phyloP scores from a whole-genome alignment of 208 protist species.

The Crithidia brevicula region DNA sequence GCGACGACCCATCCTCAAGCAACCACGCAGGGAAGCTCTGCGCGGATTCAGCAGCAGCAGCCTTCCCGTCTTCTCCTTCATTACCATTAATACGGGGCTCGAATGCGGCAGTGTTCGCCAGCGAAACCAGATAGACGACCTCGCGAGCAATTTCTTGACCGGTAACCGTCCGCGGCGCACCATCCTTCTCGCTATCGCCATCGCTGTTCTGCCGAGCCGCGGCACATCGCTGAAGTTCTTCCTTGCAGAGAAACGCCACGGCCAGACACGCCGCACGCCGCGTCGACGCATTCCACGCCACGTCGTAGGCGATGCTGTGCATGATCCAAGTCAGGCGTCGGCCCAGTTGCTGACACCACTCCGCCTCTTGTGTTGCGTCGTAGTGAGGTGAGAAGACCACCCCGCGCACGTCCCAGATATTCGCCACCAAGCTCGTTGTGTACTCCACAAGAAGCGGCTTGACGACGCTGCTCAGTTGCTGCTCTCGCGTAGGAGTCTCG shows the following conservation, averaged over 20 bases:
- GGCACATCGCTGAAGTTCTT: slow-evolving; percentile 23
- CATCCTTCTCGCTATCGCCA: too few relatives aligned
- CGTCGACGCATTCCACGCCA: not conserved
- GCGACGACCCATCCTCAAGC: not conserved
- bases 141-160: not conserved
- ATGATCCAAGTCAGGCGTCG: slow-evolving; percentile 16
- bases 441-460: slow-evolving; percentile 11
- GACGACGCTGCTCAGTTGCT: not conserved
- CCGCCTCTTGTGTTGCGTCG: slow-evolving; percentile 1
- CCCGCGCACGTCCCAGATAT: slow-evolving; percentile 49
- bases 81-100: too few relatives aligned
- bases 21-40: not conserved
- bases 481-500: not conserved
- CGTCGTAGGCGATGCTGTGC: slow-evolving; percentile 4
- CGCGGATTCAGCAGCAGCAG: not conserved
- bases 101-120: too few relatives aligned
- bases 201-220: too few relatives aligned
- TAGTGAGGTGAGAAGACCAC: slow-evolving; percentile 27
- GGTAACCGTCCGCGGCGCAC: too few relatives aligned
- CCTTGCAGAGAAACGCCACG: slow-evolving; percentile 18
- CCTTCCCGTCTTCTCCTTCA: too few relatives aligned
- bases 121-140: not conserved
- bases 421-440: slow-evolving; percentile 30
- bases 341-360: slow-evolving; percentile 21
- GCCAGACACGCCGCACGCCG: slow-evolving; percentile 26